Evolutionary conservation across 139 green algal species (phyloP).

Genomic region (Picochlorum costavermella): DNA sequence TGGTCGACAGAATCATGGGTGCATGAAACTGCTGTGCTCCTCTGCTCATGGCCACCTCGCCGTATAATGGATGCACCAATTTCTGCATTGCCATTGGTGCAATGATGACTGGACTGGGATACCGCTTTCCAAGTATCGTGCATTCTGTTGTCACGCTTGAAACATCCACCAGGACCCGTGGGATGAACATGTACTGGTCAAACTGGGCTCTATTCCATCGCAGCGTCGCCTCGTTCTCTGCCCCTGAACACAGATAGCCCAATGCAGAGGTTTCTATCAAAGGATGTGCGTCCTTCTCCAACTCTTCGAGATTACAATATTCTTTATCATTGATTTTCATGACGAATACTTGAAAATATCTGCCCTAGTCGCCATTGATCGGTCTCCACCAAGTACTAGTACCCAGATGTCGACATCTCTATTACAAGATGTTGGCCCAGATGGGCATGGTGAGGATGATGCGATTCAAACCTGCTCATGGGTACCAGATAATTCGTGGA

Average conservation of each 20-base stretch:
- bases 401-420: too few species aligned
- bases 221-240: constrained; percentile 36
- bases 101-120: constrained; percentile 58
- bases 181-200: constrained; percentile 43
- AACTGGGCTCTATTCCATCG: constrained; percentile 40
- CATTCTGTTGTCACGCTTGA: constrained; percentile 32
- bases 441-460: too few species aligned
- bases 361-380: too few species aligned
- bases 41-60: constrained; percentile 51
- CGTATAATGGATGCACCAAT: constrained; percentile 54
- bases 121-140: constrained; percentile 26
- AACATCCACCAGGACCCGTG: constrained; percentile 54
- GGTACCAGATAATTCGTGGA: too few species aligned
- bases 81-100: constrained; percentile 80
- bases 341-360: not conserved
- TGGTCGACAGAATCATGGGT: constrained; percentile 62
- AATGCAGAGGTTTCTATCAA: constrained; percentile 18
- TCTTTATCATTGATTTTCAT: not conserved
- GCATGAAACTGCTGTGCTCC: constrained; percentile 32
- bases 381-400: too few species aligned
- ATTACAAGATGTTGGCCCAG: too few species aligned
- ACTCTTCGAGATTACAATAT: constrained; percentile 20
- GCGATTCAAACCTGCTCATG: too few species aligned
- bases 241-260: constrained; percentile 42
- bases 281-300: constrained; percentile 20